Percentiles rank a stretch among this genome's conserved stretches.
Evolutionary conservation across 768 basidiomycete genomes (phyloP).

Genomic region (Tylopilus subfusipes): DNA sequence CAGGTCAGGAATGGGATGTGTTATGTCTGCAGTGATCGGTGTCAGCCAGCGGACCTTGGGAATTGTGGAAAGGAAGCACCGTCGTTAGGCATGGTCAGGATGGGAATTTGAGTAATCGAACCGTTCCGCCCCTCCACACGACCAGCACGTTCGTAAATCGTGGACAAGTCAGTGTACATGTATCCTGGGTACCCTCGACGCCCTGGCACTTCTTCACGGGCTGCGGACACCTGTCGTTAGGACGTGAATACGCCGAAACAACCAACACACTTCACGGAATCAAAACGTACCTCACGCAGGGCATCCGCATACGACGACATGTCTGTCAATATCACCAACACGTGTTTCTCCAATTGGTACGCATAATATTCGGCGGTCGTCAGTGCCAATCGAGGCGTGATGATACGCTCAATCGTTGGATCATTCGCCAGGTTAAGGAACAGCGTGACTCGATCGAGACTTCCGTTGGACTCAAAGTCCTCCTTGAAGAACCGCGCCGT

Average conservation of each 20-base stretch:
- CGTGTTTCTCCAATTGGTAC: conserved; percentile 99
- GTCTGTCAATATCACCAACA: conserved; percentile 97
- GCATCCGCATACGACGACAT: conserved; percentile 99
- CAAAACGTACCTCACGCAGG: conserved; percentile 73
- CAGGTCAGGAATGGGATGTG: conserved; percentile 99
- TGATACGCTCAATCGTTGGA: conserved; percentile 99
- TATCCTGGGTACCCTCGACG: conserved; percentile 98
- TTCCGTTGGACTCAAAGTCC: conserved; percentile 98
- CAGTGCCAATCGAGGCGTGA: conserved; percentile 95
- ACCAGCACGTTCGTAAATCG: conserved; percentile 98
- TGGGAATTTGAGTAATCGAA: conserved; percentile 99
- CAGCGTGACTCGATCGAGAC: conserved; percentile 93
- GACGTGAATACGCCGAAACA: conserved; percentile 5
- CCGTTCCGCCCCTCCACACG: conserved; percentile 97
- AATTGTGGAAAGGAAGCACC: conserved; percentile 49
- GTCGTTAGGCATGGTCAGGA: conserved; percentile 99
- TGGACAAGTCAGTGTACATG: conserved; percentile 99
- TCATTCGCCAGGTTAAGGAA: conserved; percentile 99
- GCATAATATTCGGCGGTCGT: conserved; percentile 99
- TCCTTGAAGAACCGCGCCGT: conserved; percentile 99
- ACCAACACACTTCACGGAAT: conserved; percentile 15
- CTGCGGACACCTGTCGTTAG: conserved; percentile 72
- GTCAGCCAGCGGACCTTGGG: conserved; percentile 23
- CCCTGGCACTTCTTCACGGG: conserved; percentile 98
- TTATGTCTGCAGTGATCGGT: conserved; percentile 73